Evolutionary conservation across 1,139 yeast genomes (phyloP), one percentile per base, ranked within the genome.

Genomic region (Pneumocystis jirovecii): DNA sequence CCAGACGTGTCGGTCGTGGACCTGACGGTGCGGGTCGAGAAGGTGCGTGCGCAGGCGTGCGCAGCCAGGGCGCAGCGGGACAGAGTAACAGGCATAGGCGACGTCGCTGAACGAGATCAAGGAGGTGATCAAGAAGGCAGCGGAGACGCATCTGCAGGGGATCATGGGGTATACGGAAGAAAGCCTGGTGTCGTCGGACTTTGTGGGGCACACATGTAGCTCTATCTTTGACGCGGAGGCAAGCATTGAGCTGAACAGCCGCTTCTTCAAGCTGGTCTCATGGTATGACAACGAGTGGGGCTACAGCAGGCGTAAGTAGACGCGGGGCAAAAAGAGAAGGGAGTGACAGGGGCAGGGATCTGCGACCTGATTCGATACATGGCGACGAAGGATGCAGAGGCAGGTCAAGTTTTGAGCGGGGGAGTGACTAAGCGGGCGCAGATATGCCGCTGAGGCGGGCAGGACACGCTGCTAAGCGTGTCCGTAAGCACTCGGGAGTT

Each of bases 251-350:
- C 83, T 87, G 76, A 84, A 87, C 76, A 88, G 88, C 79, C 83
- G 84, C 76, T 87, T 87, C 78, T 89, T 86, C 80, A 87, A 87
- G 84, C 85, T 87, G 79, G 82, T 87, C 79, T 81, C 93, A 68
- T 87, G 95, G 95, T 87, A 87, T 84, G 95, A 87, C 78, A 87
- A 87, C 81, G 95, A 87, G 82, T 87, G 77, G 82, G 95, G 95
- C 77, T 87, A 87, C 89, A 86, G 93, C 75, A 85, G 89, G 82
- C 87, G 95, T 83, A 95, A 87, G 57, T 50, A 12, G 21, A 21
- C 5, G n/a, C 10, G 21, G 7, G 21, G 3, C 17, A 19, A 19
- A n/a, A 45, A 45, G 21, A 25, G 10, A 6, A 2, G 15, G 21
- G 7, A 3, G 21, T 50, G 25, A 50, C 21, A 25, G 21, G 12